phyloP scores from a whole-genome alignment of 208 protist species.

The Vickermania spadyakhi region DNA sequence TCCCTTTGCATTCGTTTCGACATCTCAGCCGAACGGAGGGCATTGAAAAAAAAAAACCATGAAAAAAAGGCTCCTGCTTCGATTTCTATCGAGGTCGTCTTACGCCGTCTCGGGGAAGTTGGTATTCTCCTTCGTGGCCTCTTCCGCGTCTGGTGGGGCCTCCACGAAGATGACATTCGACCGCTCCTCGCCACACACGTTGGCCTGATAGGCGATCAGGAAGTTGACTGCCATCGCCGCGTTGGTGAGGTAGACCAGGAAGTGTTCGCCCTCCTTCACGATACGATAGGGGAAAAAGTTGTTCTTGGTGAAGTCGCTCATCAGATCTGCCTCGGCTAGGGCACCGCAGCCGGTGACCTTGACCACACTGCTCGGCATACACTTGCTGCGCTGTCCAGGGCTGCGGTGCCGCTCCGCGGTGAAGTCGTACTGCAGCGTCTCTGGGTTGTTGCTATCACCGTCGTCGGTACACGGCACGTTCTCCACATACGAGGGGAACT shows the following conservation, averaged over 20 bases:
- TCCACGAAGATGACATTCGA: constrained; percentile 87
- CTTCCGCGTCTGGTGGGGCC: constrained; percentile 19
- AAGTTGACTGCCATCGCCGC: constrained; percentile 65
- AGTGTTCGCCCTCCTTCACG: constrained; percentile 63
- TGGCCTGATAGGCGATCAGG: constrained; percentile 74
- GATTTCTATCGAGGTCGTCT: no score
- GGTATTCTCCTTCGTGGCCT: constrained; percentile 1
- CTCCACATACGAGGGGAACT: constrained; percentile 81
- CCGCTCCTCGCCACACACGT: constrained; percentile 78
- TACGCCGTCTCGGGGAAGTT: constrained; percentile 5
- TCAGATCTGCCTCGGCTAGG: constrained; percentile 72
- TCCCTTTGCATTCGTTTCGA: no score
- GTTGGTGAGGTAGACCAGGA: constrained; percentile 56
- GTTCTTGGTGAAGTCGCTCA: constrained; percentile 75
- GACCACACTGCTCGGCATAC: constrained; percentile 47
- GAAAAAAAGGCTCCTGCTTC: no score
- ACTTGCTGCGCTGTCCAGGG: constrained; percentile 73
- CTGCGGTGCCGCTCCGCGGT: constrained; percentile 81
- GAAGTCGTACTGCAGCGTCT: constrained; percentile 81
- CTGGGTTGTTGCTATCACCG: constrained; percentile 58
- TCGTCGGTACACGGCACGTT: constrained; percentile 80
- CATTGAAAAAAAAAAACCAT: no score
- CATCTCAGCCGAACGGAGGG: no score
- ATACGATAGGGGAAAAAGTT: constrained; percentile 60
- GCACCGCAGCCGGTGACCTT: constrained; percentile 72